phyloP scores from a whole-genome alignment of 306 rosid genomes.

The Trichosanthes truncata region DNA sequence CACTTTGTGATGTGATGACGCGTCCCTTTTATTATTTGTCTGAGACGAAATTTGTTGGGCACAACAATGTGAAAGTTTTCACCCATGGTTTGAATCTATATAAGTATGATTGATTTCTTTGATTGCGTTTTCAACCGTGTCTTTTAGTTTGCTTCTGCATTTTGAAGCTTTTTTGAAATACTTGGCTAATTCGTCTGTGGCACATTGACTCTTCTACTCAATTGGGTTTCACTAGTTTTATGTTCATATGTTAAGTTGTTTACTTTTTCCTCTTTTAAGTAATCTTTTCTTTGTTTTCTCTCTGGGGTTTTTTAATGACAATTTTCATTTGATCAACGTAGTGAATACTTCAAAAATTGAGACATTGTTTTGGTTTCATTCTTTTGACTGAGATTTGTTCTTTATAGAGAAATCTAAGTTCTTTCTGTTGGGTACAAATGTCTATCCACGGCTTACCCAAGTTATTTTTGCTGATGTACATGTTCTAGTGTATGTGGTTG shows the following conservation, averaged over 20 bases:
- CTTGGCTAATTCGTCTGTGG: no score
- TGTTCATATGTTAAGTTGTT: neutral
- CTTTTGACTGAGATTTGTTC: neutral
- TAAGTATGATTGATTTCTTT: neutral
- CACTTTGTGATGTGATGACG: neutral
- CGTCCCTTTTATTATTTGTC: neutral
- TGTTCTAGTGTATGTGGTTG: neutral
- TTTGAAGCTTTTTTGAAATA: no score
- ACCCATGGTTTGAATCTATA: neutral
- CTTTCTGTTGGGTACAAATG: neutral
- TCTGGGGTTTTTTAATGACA: neutral
- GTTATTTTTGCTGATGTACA: neutral
- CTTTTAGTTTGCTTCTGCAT: no score
- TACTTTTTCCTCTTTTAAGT: neutral
- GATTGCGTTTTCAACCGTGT: neutral
- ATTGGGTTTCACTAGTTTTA: neutral
- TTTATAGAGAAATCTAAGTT: neutral
- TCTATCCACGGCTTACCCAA: neutral
- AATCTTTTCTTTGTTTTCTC: neutral
- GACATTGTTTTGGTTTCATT: neutral
- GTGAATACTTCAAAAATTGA: no score
- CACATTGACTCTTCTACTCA: neutral
- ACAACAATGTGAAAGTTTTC: neutral
- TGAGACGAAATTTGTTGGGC: neutral
- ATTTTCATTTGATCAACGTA: neutral